Evolutionary conservation across 208 protist species (phyloP).

Genomic region (Trypanosoma melophagium): DNA sequence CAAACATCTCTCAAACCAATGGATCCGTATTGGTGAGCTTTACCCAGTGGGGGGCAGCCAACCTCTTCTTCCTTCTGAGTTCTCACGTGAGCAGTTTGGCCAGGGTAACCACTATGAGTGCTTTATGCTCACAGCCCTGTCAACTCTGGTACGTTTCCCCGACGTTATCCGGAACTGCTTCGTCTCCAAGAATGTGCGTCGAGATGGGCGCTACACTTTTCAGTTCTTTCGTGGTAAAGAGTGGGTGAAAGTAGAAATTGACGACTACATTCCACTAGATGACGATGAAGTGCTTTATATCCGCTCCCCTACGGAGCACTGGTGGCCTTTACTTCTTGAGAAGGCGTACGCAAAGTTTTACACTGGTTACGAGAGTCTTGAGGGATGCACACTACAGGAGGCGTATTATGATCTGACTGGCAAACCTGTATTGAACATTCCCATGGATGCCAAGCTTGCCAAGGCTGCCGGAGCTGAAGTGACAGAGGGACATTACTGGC

Average conservation of each 20-base stretch:
- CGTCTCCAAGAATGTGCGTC: slow-evolving; percentile 69
- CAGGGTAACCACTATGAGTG: slow-evolving; percentile 86
- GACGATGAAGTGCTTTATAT: slow-evolving; percentile 58
- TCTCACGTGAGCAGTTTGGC: slow-evolving; percentile 69
- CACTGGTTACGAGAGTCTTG: slow-evolving; percentile 65
- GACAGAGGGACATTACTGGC: slow-evolving; percentile 50
- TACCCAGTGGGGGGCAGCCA: slow-evolving; percentile 53
- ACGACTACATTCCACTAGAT: slow-evolving; percentile 54
- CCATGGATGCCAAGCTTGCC: slow-evolving; percentile 36
- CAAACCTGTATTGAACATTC: slow-evolving; percentile 41
- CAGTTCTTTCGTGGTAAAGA: slow-evolving; percentile 69
- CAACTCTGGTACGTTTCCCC: slow-evolving; percentile 63
- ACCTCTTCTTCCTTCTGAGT: slow-evolving; percentile 56
- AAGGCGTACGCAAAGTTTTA: slow-evolving; percentile 88
- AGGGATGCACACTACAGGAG: slow-evolving; percentile 54
- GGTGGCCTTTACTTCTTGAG: slow-evolving; percentile 76
- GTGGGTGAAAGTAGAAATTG: slow-evolving; percentile 71
- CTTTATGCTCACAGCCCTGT: slow-evolving; percentile 72
- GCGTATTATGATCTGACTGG: slow-evolving; percentile 69
- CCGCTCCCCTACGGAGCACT: slow-evolving; percentile 62
- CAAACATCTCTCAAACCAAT: slow-evolving; percentile 50
- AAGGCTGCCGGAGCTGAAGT: slow-evolving; percentile 42
- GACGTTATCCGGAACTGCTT: slow-evolving; percentile 81
- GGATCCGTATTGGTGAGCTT: slow-evolving; percentile 65
- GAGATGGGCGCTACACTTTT: slow-evolving; percentile 85